Evolutionary conservation across 345 rosid genomes (phyloP).

Genomic region (Gossypium turneri): DNA sequence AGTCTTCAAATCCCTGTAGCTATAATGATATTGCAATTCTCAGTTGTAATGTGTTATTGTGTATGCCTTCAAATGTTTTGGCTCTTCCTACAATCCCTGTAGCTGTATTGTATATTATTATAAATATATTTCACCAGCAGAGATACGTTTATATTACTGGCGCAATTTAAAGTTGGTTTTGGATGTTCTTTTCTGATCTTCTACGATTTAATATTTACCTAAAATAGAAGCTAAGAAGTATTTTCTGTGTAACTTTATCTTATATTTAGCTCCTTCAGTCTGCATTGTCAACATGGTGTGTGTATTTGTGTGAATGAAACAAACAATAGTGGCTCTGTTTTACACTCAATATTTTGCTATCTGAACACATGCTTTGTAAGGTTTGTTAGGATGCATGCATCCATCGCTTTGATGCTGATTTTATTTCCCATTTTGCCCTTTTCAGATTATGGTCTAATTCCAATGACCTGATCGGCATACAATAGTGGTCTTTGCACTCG

Average conservation of each 20-base stretch:
- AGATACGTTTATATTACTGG: not conserved
- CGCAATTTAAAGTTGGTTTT: not conserved
- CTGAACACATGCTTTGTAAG: not conserved
- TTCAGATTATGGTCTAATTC: conserved; percentile 12
- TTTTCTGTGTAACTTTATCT: not conserved
- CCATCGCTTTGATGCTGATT: not conserved
- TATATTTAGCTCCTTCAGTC: not conserved
- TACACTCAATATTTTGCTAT: not conserved
- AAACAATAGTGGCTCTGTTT: not conserved
- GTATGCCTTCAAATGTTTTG: not conserved
- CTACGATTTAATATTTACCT: not conserved
- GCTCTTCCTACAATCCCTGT: not conserved
- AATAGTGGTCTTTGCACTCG: conserved; percentile 14
- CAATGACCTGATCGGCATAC: not conserved
- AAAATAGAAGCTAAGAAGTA: not conserved
- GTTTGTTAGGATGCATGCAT: not conserved
- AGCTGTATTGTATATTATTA: not conserved
- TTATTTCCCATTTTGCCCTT: not conserved
- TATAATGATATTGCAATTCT: not conserved
- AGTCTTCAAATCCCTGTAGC: too few species aligned
- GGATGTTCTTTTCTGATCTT: not conserved
- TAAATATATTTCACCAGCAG: not conserved
- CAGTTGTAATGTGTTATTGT: not conserved
- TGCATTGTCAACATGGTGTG: not conserved
- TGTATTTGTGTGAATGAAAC: not conserved